A percentile compares a stretch with the other conserved stretches of the same genome.
phyloP scores from a whole-genome alignment of 75 land plant species.

The Pinus taeda region DNA sequence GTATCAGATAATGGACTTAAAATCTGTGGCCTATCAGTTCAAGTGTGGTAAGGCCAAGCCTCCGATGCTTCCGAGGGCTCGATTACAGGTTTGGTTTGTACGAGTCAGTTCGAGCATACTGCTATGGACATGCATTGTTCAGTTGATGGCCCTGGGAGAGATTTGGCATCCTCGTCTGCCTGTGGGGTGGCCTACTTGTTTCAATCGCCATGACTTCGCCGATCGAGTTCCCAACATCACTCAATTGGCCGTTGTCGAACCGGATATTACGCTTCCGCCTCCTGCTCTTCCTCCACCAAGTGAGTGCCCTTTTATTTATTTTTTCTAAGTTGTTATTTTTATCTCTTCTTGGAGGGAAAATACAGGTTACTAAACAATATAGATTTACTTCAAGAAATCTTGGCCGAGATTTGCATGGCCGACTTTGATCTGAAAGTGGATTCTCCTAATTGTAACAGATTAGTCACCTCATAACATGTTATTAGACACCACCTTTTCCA shows the following conservation, averaged over 20 bases:
- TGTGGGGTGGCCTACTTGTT: slow-evolving; percentile 7
- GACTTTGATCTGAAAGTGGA: too few relatives aligned
- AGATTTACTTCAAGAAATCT: too few relatives aligned
- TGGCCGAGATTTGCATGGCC: too few relatives aligned
- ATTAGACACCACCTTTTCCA: too few relatives aligned
- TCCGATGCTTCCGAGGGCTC: slow-evolving; percentile 18
- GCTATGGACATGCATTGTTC: slow-evolving; percentile 69
- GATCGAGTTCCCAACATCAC: not conserved
- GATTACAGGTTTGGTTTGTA: slow-evolving; percentile 62
- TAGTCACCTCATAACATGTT: too few relatives aligned
- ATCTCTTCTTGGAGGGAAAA: too few relatives aligned
- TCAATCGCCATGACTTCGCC: not conserved
- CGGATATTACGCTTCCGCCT: not conserved
- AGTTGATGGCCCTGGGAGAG: slow-evolving; percentile 70
- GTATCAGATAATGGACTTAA: not conserved
- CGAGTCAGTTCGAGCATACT: slow-evolving; percentile 71
- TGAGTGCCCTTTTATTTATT: slow-evolving; percentile 4
- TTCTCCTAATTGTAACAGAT: too few relatives aligned
- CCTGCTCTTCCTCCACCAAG: slow-evolving; percentile 19
- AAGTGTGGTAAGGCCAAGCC: slow-evolving; percentile 5
- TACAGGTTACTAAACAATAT: too few relatives aligned
- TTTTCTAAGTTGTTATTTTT: not conserved
- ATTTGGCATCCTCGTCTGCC: slow-evolving; percentile 63
- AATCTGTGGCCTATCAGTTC: slow-evolving; percentile 1
- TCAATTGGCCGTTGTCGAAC: not conserved